A percentile compares a stretch with the other conserved stretches of the same genome.
Conservation (phyloP, 176 grass and related monocot genomes). For the Oryza australiensis region DNA sequence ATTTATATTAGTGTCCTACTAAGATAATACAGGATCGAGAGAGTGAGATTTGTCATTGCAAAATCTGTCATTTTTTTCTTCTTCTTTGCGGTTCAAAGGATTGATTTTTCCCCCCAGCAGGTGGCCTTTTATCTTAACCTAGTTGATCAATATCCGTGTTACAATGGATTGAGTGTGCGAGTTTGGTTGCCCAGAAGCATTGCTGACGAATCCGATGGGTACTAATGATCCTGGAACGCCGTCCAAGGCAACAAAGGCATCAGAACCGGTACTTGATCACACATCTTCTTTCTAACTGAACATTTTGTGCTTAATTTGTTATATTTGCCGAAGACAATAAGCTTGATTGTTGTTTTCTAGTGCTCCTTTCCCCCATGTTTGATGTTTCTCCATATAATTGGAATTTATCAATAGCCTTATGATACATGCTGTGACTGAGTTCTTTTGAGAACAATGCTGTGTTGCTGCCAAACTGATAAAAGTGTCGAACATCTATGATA, state of each 20-base stretch:
- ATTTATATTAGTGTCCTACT: neutral
- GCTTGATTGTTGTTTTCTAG: neutral
- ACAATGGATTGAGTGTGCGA: conserved; percentile 3
- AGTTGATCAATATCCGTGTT: neutral
- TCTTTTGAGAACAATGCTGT: neutral
- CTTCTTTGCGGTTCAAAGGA: neutral
- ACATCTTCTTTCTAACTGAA: neutral
- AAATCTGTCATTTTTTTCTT: neutral
- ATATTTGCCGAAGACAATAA: neutral
- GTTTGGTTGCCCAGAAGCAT: neutral
- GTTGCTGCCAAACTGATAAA: neutral
- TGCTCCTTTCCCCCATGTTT: neutral
- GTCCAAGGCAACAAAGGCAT: conserved; percentile 51
- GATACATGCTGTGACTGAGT: neutral
- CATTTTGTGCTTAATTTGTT: neutral
- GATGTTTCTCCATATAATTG: neutral
- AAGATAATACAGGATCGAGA: no score
- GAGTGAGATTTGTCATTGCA: neutral
- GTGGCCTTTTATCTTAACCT: neutral
- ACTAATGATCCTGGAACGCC: conserved; percentile 55
- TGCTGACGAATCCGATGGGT: conserved; percentile 40
- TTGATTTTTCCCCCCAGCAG: neutral
- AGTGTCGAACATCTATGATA: neutral
- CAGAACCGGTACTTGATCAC: conserved; percentile 44
- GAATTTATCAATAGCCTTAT: neutral